Evolutionary conservation across 2,329 filamentous ascomycete genomes (phyloP).

Genomic region (Aspergillus sojae): DNA sequence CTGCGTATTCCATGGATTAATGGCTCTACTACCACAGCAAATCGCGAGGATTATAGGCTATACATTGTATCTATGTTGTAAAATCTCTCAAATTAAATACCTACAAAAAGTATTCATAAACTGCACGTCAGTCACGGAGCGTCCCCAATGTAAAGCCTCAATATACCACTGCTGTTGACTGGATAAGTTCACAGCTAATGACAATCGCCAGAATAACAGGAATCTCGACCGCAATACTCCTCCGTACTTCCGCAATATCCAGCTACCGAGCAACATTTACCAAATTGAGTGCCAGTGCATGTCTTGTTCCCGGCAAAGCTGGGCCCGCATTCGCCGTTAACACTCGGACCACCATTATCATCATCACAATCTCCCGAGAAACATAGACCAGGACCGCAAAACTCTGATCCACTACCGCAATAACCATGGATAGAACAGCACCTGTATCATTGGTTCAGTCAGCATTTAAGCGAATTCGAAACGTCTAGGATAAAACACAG

Average conservation of each 20-base stretch:
- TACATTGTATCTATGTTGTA: too few relatives aligned
- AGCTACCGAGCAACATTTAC: slow-evolving; percentile 25
- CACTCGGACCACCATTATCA: slow-evolving; percentile 26
- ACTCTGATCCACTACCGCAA: slow-evolving; percentile 23
- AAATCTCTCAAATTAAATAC: neutral
- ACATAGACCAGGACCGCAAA: slow-evolving; percentile 28
- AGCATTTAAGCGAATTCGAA: neutral
- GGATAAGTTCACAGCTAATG: neutral
- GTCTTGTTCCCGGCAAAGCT: slow-evolving; percentile 31
- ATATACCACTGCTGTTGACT: neutral
- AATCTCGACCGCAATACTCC: slow-evolving; percentile 25
- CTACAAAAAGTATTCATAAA: neutral
- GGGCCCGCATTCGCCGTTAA: slow-evolving; percentile 28
- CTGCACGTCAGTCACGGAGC: neutral
- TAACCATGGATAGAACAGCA: slow-evolving; percentile 20
- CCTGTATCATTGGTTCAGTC: neutral
- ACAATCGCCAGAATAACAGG: slow-evolving; percentile 28
- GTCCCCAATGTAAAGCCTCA: neutral
- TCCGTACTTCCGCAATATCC: slow-evolving; percentile 28
- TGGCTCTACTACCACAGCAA: too few relatives aligned
- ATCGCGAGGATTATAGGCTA: too few relatives aligned
- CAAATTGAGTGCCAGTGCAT: slow-evolving; percentile 32
- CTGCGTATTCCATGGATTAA: neutral
- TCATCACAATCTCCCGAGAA: slow-evolving; percentile 27
- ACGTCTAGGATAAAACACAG: neutral